A percentile compares a stretch with the other conserved stretches of the same genome.
phyloP scores from a whole-genome alignment of 371 early-diverging fungal species.

The Thermomucor indicae-seudaticae region DNA sequence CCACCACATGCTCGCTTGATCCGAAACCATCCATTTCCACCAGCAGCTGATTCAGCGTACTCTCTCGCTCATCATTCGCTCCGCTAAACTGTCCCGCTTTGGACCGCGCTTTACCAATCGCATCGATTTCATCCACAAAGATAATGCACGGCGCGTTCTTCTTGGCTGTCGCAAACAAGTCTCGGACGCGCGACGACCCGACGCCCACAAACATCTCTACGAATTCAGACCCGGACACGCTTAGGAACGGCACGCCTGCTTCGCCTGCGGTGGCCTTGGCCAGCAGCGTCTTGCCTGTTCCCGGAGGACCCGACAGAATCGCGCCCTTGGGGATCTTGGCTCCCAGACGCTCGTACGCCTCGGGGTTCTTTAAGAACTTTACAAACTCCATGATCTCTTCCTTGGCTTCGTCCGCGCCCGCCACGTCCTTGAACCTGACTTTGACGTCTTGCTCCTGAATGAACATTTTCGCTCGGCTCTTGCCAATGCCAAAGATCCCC shows the following conservation, averaged over 20 bases:
- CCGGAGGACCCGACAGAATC: conserved; percentile 95
- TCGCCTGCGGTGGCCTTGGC: conserved; percentile 99
- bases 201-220: conserved; percentile 99
- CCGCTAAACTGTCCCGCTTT: conserved; percentile 88
- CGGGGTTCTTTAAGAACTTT: conserved; percentile 98
- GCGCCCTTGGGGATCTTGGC: conserved; percentile 99
- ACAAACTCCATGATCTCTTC: conserved; percentile 99
- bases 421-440: conserved; percentile 99
- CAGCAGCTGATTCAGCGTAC: conserved; percentile 95
- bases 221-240: conserved; percentile 99
- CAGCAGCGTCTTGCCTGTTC: conserved; percentile 98
- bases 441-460: conserved; percentile 95
- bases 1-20: conserved; percentile 88
- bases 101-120: conserved; percentile 98
- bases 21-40: conserved; percentile 99
- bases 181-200: conserved; percentile 97
- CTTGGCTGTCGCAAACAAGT: conserved; percentile 95
- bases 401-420: conserved; percentile 99
- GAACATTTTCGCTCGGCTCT: conserved; percentile 93
- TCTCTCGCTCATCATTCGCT: conserved; percentile 98
- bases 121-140: conserved; percentile 99
- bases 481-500: conserved; percentile 95
- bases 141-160: conserved; percentile 98
- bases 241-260: conserved; percentile 96
- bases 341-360: conserved; percentile 94